A percentile compares a stretch with the other conserved stretches of the same genome.
Evolutionary conservation across 2,329 filamentous ascomycete genomes (phyloP).

Genomic region (Hymenoscyphus salicellus): DNA sequence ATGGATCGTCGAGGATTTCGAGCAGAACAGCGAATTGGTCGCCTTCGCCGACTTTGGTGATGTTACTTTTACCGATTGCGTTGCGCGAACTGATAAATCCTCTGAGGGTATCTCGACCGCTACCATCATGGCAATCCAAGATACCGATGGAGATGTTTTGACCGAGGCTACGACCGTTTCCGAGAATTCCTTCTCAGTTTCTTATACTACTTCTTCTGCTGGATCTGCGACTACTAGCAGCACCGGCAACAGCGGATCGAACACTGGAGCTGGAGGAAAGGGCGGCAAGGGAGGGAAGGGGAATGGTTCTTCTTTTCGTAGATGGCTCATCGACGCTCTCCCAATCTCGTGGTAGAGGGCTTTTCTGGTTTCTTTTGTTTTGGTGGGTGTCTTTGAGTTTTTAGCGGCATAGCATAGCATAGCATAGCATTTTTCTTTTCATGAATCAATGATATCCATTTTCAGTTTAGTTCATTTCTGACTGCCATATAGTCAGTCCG

Average conservation of each 20-base stretch:
- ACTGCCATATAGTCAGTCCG: too few species aligned
- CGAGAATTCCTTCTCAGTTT: slow-evolving; percentile 3
- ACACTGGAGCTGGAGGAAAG: neutral
- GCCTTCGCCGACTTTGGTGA: slow-evolving; percentile 46
- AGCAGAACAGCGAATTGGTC: slow-evolving; percentile 35
- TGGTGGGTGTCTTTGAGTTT: too few species aligned
- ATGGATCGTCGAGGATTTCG: slow-evolving; percentile 52
- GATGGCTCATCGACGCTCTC: neutral
- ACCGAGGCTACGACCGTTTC: slow-evolving; percentile 2
- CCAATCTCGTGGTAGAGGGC: neutral
- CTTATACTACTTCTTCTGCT: neutral
- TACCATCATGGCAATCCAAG: slow-evolving; percentile 8
- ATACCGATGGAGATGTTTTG: neutral
- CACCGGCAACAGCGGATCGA: neutral
- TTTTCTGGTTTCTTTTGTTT: too few species aligned
- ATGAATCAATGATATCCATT: too few species aligned
- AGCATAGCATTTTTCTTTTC: too few species aligned
- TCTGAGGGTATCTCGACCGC: slow-evolving; percentile 3
- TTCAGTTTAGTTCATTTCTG: too few species aligned
- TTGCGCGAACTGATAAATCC: neutral
- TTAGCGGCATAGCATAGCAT: too few species aligned
- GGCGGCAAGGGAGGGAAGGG: neutral
- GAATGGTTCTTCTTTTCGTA: neutral
- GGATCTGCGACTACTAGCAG: neutral
- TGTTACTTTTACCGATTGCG: slow-evolving; percentile 41